Evolutionary conservation across 305 asterid species (phyloP).

Genomic region (Ajuga reptans): DNA sequence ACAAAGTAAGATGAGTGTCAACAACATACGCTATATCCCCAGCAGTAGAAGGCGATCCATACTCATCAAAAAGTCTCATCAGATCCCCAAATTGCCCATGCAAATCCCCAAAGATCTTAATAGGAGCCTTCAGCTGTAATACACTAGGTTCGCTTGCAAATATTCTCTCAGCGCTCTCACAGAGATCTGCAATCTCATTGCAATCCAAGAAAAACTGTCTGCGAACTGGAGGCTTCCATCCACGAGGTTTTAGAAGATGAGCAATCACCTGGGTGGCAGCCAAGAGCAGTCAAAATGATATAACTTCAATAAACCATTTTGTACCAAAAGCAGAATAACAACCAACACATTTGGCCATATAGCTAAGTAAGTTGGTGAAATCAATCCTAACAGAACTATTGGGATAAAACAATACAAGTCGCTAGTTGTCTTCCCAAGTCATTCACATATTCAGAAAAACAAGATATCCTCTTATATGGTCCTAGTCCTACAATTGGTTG

Average conservation of each 20-base stretch:
- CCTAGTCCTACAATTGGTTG: slow-evolving; percentile 7
- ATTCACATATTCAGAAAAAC: not conserved
- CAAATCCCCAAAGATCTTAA: slow-evolving; percentile 96
- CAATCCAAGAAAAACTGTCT: slow-evolving; percentile 96
- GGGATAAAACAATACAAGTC: not conserved
- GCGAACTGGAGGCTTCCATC: slow-evolving; percentile 99
- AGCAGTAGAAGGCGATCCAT: slow-evolving; percentile 98
- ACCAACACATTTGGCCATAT: slow-evolving; percentile 2
- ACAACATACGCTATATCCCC: slow-evolving; percentile 93
- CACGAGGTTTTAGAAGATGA: slow-evolving; percentile 96
- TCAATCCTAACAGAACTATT: slow-evolving; percentile 7
- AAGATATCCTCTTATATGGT: not conserved
- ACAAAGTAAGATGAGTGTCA: not conserved
- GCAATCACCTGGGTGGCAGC: slow-evolving; percentile 61
- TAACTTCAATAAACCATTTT: slow-evolving; percentile 12
- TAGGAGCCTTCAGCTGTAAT: slow-evolving; percentile 92
- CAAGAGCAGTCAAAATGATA: slow-evolving; percentile 15
- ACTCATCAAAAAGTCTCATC: slow-evolving; percentile 98
- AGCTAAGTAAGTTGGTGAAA: not conserved
- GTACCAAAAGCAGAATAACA: slow-evolving; percentile 11
- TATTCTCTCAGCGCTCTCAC: slow-evolving; percentile 92
- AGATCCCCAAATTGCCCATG: slow-evolving; percentile 99
- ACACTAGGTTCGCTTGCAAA: slow-evolving; percentile 93
- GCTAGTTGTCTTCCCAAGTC: not conserved
- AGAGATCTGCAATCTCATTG: slow-evolving; percentile 98